Percentiles rank a stretch among this genome's conserved stretches.
phyloP scores from a whole-genome alignment of 371 early-diverging fungal species.

The Lichtheimia corymbifera region DNA sequence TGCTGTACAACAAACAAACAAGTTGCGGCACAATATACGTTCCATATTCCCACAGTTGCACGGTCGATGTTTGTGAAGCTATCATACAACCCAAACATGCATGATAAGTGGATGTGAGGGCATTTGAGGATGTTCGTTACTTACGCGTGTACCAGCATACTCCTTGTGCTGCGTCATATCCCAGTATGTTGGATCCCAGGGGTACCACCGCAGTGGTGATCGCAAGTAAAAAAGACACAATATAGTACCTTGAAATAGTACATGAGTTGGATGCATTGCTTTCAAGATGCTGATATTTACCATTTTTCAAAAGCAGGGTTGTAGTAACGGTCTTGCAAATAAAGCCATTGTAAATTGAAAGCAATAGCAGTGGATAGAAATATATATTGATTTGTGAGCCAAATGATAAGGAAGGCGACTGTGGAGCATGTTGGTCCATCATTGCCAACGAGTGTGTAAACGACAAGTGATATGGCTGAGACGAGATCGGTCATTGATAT shows the following conservation, averaged over 20 bases:
- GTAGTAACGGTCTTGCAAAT: constrained; percentile 19
- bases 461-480: constrained; percentile 10
- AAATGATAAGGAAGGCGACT: constrained; percentile 21
- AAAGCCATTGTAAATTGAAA: constrained; percentile 29
- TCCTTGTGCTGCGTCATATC: constrained; percentile 22
- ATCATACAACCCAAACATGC: not conserved
- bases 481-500: constrained; percentile 23
- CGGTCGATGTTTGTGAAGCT: constrained; percentile 18
- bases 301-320: constrained; percentile 29
- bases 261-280: not conserved
- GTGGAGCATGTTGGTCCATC: constrained; percentile 11
- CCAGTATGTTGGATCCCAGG: constrained; percentile 11
- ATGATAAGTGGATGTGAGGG: not conserved
- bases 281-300: constrained; percentile 2
- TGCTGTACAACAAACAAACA: constrained; percentile 17
- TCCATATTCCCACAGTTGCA: constrained; percentile 22
- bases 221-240: constrained; percentile 15
- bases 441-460: constrained; percentile 8
- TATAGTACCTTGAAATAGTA: constrained; percentile 19
- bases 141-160: constrained; percentile 28
- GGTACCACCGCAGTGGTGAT: constrained; percentile 17
- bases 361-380: constrained; percentile 29
- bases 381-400: constrained; percentile 23
- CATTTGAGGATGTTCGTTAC: not conserved
- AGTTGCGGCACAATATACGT: constrained; percentile 22